phyloP scores from a whole-genome alignment of 2,329 filamentous ascomycete species.

The Zymoseptoria tritici region DNA sequence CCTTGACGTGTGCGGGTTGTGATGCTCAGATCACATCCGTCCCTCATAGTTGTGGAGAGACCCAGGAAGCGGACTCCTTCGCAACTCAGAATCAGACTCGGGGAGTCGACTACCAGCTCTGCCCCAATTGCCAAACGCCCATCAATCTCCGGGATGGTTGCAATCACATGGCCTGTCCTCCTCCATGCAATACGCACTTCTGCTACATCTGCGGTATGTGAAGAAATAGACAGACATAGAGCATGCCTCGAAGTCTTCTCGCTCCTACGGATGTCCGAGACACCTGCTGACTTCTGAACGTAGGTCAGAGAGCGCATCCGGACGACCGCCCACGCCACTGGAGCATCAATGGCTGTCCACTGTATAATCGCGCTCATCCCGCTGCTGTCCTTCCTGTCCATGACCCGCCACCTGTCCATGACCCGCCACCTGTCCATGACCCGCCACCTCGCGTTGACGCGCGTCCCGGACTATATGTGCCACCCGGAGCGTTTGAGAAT shows the following conservation, averaged over 20 bases:
- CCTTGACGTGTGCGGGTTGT: not conserved
- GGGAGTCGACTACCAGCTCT: conserved; percentile 15
- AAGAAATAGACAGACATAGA: no score
- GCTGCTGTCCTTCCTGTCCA: not conserved
- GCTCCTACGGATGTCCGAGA: no score
- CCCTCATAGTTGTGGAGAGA: not conserved
- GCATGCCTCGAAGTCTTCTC: no score
- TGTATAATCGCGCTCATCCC: not conserved
- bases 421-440: not conserved
- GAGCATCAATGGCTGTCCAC: no score
- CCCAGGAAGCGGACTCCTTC: not conserved
- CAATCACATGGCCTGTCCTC: conserved; percentile 15
- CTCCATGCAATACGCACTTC: conserved; percentile 6
- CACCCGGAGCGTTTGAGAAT: not conserved
- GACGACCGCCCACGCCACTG: not conserved
- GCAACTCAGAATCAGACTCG: conserved; percentile 3
- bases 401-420: no score
- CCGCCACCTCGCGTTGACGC: not conserved
- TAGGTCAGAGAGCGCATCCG: not conserved
- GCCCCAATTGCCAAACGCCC: conserved; percentile 8
- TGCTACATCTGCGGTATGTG: not conserved
- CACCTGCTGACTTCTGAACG: no score
- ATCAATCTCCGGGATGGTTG: conserved; percentile 12
- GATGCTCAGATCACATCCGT: not conserved
- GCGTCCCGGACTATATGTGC: not conserved